Percentiles rank a stretch among this genome's conserved stretches.
These are phyloP conservation scores for Saccharomycopsis babjevae DNA, from an alignment of 805 yeast species.

Conservation along the genomic window DNA sequence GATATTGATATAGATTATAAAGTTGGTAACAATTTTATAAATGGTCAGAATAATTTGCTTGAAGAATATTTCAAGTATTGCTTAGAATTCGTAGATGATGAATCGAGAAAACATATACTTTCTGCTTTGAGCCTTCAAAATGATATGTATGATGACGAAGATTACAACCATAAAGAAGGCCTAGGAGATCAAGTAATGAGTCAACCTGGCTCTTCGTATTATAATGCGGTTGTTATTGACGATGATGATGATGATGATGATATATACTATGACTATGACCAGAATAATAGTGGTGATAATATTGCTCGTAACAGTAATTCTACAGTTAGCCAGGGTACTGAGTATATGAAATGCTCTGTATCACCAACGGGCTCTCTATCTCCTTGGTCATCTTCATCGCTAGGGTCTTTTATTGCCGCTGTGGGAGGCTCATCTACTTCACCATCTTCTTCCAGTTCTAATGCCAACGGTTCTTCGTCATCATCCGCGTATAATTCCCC, in stretches of 20 bases:
- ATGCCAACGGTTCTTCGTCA: not conserved
- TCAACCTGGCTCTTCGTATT: not conserved
- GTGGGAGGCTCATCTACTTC: not conserved
- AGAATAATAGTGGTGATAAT: not conserved
- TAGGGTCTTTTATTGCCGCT: not conserved
- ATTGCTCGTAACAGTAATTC: not conserved
- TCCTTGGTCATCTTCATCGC: not conserved
- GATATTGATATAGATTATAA: slow-evolving; percentile 14
- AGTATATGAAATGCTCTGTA: not conserved
- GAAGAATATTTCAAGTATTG: slow-evolving; percentile 16
- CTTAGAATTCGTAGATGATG: slow-evolving; percentile 9
- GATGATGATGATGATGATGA: not conserved
- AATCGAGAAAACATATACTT: not conserved
- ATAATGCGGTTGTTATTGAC: not conserved
- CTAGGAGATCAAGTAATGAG: not conserved
- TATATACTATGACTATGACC: not conserved
- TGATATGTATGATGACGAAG: not conserved
- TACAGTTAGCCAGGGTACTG: not conserved
- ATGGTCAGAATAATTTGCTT: not conserved
- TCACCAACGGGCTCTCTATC: not conserved
- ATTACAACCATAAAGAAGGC: not conserved
- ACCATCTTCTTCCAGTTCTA: not conserved
- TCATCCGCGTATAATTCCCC: not conserved
- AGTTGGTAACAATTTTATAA: not conserved
- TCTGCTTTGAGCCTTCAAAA: not conserved